Conservation (phyloP, 495 filamentous ascomycete species). For the Lichenothelia convexa region DNA sequence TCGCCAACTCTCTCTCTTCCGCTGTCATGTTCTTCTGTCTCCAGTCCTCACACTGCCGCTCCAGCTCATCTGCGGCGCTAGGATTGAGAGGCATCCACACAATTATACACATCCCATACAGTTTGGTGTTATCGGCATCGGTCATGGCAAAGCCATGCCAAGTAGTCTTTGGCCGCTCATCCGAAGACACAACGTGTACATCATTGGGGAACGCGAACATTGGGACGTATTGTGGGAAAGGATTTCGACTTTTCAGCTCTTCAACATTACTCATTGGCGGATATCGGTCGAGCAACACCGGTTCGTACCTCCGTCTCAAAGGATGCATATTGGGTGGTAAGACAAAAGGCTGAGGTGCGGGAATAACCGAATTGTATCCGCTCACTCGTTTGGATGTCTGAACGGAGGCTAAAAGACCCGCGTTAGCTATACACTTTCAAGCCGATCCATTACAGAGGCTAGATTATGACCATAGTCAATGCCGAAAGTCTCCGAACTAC, state of each 20-base stretch:
- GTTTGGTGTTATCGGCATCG: slow-evolving; percentile 68
- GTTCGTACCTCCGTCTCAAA: slow-evolving; percentile 81
- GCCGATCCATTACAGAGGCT: slow-evolving; percentile 4
- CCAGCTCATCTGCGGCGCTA: slow-evolving; percentile 68
- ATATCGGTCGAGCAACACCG: slow-evolving; percentile 83
- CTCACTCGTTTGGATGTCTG: slow-evolving; percentile 78
- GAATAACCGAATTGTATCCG: slow-evolving; percentile 97
- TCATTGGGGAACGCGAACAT: slow-evolving; percentile 99
- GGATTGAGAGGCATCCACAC: slow-evolving; percentile 80
- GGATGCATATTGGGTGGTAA: slow-evolving; percentile 89
- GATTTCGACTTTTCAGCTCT: slow-evolving; percentile 59
- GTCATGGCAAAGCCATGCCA: slow-evolving; percentile 99
- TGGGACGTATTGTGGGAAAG: slow-evolving; percentile 91
- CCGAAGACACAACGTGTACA: slow-evolving; percentile 86
- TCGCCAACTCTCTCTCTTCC: slow-evolving; percentile 85
- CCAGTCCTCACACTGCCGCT: slow-evolving; percentile 87
- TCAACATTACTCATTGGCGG: slow-evolving; percentile 70
- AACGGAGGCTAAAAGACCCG: slow-evolving; percentile 48
- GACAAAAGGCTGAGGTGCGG: slow-evolving; percentile 75
- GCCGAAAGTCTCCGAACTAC: slow-evolving; percentile 14
- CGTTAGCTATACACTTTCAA: too few species aligned
- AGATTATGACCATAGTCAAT: too few species aligned
- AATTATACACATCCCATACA: slow-evolving; percentile 82
- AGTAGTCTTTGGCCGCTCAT: slow-evolving; percentile 79
- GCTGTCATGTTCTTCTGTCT: slow-evolving; percentile 86